Conservation (phyloP, 140 eudicot species). For the Flaveria floridana region DNA sequence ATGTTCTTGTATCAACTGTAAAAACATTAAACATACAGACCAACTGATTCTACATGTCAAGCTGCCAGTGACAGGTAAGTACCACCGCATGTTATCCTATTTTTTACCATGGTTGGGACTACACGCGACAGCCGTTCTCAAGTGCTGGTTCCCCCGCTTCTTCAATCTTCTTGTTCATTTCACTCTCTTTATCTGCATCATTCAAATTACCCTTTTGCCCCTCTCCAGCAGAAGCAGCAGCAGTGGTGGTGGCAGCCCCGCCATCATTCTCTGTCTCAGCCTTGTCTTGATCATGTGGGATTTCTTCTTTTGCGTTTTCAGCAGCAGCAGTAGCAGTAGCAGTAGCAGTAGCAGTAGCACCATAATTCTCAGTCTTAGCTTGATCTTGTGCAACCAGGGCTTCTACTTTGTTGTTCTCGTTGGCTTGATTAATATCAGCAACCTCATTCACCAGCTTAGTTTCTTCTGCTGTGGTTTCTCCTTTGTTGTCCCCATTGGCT, state of each 20-base stretch:
- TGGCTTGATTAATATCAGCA: constrained; percentile 31
- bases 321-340: background rate
- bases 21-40: constrained; percentile 31
- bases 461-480: background rate
- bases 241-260: background rate
- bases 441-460: constrained; percentile 24
- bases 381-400: constrained; percentile 6
- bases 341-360: background rate
- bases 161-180: constrained; percentile 26
- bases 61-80: constrained; percentile 21
- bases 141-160: constrained; percentile 27
- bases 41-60: constrained; percentile 38
- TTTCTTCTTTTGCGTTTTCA: constrained; percentile 19
- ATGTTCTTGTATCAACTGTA: constrained; percentile 43
- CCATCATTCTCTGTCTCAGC: background rate
- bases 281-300: constrained; percentile 12
- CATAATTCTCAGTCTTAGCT: constrained; percentile 33
- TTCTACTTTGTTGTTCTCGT: constrained; percentile 23
- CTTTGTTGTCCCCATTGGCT: background rate
- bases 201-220: constrained; percentile 30
- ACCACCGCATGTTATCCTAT: constrained; percentile 17
- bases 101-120: constrained; percentile 42
- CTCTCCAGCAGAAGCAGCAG: constrained; percentile 18
- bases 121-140: constrained; percentile 47
- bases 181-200: constrained; percentile 32